A percentile compares a stretch with the other conserved stretches of the same genome.
Conservation (phyloP, 202 grass and related monocot species). For the Elaeis oleifera region DNA sequence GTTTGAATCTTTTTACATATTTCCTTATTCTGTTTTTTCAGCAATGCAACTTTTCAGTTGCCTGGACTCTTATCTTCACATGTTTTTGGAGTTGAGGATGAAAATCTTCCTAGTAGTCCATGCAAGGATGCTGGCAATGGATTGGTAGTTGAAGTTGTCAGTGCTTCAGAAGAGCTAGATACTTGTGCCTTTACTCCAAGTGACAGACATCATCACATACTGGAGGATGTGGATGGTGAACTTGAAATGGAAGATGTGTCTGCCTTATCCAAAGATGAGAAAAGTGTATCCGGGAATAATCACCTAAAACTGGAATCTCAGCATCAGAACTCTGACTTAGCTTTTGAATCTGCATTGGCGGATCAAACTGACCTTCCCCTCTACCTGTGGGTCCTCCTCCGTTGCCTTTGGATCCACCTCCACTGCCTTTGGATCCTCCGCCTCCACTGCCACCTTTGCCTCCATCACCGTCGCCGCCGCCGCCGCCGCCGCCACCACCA, state of each 20-base stretch:
- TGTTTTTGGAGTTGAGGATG: slow-evolving; percentile 56
- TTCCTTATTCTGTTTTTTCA: slow-evolving; percentile 35
- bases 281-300: slow-evolving; percentile 26
- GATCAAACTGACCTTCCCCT: slow-evolving; percentile 48
- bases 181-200: slow-evolving; percentile 32
- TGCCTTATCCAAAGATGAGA: slow-evolving; percentile 23
- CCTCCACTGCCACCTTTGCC: slow-evolving; percentile 67
- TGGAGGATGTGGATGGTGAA: slow-evolving; percentile 34
- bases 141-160: slow-evolving; percentile 26
- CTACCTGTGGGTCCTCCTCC: slow-evolving; percentile 54
- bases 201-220: slow-evolving; percentile 23
- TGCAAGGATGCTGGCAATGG: slow-evolving; percentile 28
- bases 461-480: slow-evolving; percentile 65
- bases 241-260: slow-evolving; percentile 43
- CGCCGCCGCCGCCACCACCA: slow-evolving; percentile 46
- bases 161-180: slow-evolving; percentile 39
- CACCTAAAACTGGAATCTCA: slow-evolving; percentile 25
- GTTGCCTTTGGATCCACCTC: slow-evolving; percentile 57
- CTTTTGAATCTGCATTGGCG: slow-evolving; percentile 32
- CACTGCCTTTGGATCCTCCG: slow-evolving; percentile 73
- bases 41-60: slow-evolving; percentile 70
- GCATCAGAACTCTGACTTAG: slow-evolving; percentile 10
- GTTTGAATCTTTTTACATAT: slow-evolving; percentile 12
- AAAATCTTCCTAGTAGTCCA: slow-evolving; percentile 39
- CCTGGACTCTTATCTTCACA: slow-evolving; percentile 53